Base-by-base conservation (phyloP, 1,139 yeast species). In the Candida tropicalis region DNA sequence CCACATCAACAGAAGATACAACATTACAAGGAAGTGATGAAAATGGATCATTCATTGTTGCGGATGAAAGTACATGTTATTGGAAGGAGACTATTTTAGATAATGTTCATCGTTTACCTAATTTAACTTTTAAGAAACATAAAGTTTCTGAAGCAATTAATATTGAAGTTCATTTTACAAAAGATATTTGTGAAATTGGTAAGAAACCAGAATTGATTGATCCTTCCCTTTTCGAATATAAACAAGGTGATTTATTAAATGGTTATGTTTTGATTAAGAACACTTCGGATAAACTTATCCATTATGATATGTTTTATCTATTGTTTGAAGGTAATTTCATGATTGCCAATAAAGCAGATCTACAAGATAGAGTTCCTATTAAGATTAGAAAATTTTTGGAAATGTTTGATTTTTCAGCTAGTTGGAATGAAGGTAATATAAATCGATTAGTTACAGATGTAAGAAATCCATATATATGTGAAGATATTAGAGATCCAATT, bases 371-470 rank as follows among this genome's bases (percentile, higher is more conserved):
- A 27, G 48, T 43, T 8, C 63, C 58, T 8, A 48, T 54, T 2
- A 48, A 45, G 23, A 47, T 43, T 29, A 35, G 46, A 17, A 52
- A 50, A 17, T 52, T 51, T 38, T 55, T 73, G 48, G 73, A 73
- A 47, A 72, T 73, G 77, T 70, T 66, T 52, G 78, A 73, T 50
- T 70, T 71, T 44, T 58, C 62, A 32, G 77, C 75, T 2, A 64
- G 73, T 28, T 71, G 66, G 65, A 64, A 65, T 46, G 57, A 56
- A 27, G 66, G 60, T 1, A 51, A 58, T 34, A 60, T 72, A 26
- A 60, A 63, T 49, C 49, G 77, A n/a, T 54, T 71, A 18, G 47
- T 65, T 3, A 57, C 67, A 1, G 75, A 68, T 17, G 50, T 45
- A n/a, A 38, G 37, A 6, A 42, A 50, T 12, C 54, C 62, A 3